Evolutionary conservation across 768 basidiomycete species (phyloP), one percentile per base, ranked within the genome.

Genomic region (Steccherinum ochraceum): DNA sequence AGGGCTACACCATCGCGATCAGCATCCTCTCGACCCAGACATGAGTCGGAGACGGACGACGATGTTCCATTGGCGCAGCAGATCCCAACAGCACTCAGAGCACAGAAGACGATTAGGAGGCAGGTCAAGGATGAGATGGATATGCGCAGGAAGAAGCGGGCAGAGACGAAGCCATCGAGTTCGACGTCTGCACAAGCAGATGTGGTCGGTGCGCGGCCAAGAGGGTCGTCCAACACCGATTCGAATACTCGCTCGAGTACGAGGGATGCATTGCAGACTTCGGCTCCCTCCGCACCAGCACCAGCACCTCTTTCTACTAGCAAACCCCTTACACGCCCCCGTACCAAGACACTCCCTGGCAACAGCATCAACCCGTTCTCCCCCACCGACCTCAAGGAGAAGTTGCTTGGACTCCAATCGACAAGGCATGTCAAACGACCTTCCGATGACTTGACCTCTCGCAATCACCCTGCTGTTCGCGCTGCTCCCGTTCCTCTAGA

Each of bases 51-150:
- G 42, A 55, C 60, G 45, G 59, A 89, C 49, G 92, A 95, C 62
- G 86, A 95, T 58, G 72, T 92, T 1, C 93, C 93, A 1, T 75
- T 95, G 13, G 93, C 91, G 2, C 81, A 79, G 56, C 75, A 83
- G 24, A 89, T 92, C 49, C 93, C 92, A 3, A 84, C 83, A 1
- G 93, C 93, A 3, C 67, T 95, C 52, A 78, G 74, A 2, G 92
- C 90, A 10, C 93, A 95, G 60, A 82, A 80, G 58, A 83, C 85
- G 4, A 88, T 95, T 49, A 79, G 89, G 18, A 72, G 74, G 42
- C 78, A 89, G 61, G 81, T 88, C 20, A 75, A 75, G 30, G 80
- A 85, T 54, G 88, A 91, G 63, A 71, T 79, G 24, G 78, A 83
- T 27, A 73, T 77, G 53, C 73, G 82, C 47, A 5, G 16, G 41